Evolutionary conservation across 2,329 filamentous ascomycete species (phyloP).

Genomic region (Aspergillus ustus): DNA sequence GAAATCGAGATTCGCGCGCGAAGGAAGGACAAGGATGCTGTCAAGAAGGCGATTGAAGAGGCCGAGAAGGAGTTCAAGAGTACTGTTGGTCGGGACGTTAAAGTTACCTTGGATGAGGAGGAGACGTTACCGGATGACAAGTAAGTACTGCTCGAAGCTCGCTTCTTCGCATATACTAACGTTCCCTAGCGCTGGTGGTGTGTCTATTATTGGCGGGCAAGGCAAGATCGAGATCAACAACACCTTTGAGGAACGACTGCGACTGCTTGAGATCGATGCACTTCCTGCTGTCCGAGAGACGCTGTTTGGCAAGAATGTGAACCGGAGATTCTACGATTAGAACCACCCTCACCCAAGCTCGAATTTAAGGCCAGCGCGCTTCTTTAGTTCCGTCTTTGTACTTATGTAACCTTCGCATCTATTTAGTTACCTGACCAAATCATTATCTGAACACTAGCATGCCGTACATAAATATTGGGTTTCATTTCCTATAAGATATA

Average conservation of each 20-base stretch:
- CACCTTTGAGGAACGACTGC: conserved; percentile 90
- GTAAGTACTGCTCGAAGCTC: conserved; percentile 61
- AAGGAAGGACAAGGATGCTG: conserved; percentile 75
- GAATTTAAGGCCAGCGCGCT: conserved; percentile 12
- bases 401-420: conserved; percentile 23
- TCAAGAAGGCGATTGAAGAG: conserved; percentile 77
- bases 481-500: neutral
- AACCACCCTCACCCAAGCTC: conserved; percentile 19
- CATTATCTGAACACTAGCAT: conserved; percentile 22
- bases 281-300: conserved; percentile 83
- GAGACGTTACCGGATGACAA: conserved; percentile 78
- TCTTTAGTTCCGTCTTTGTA: conserved; percentile 22
- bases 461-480: conserved; percentile 4
- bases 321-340: conserved; percentile 94
- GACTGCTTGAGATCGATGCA: conserved; percentile 80
- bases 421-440: conserved; percentile 4
- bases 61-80: conserved; percentile 85
- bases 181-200: conserved; percentile 73
- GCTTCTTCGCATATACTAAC: conserved; percentile 22
- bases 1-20: conserved; percentile 75
- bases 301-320: conserved; percentile 91
- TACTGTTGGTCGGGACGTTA: conserved; percentile 70
- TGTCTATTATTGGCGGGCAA: conserved; percentile 75
- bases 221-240: conserved; percentile 99
- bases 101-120: conserved; percentile 75